Conservation (phyloP, 345 rosid genomes). For the Conringia planisiliqua region DNA sequence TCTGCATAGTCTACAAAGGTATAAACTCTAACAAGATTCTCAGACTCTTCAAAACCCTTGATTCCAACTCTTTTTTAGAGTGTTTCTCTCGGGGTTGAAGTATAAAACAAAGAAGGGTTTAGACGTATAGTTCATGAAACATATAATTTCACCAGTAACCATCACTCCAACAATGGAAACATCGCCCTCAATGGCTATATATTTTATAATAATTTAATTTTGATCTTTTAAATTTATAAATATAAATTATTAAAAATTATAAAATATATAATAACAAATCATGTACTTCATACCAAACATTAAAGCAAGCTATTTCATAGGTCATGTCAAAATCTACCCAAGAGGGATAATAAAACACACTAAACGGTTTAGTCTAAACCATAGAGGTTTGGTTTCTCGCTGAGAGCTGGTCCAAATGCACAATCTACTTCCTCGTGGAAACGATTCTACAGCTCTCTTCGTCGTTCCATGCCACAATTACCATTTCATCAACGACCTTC, state of each 20-base stretch:
- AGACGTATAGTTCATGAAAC: not conserved
- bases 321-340: not conserved
- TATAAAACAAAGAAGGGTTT: not conserved
- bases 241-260: too few relatives aligned
- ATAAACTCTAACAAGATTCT: not conserved
- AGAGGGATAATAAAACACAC: not conserved
- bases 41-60: not conserved
- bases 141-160: not conserved
- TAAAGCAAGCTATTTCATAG: not conserved
- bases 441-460: not conserved
- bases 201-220: too few relatives aligned
- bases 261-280: too few relatives aligned
- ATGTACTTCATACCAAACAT: too few relatives aligned
- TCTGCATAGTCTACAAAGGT: not conserved
- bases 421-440: not conserved
- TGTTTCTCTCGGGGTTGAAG: not conserved
- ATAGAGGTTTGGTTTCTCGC: not conserved
- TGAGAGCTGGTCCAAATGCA: not conserved
- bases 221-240: too few relatives aligned
- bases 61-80: not conserved
- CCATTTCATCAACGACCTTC: constrained; percentile 52
- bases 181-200: not conserved
- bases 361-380: not conserved
- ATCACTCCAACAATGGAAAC: not conserved
- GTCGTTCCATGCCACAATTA: constrained; percentile 36